Percentiles rank a stretch among this genome's conserved stretches.
Evolutionary conservation across 306 rosid species (phyloP).

Genomic region (Astragalus membranaceus): DNA sequence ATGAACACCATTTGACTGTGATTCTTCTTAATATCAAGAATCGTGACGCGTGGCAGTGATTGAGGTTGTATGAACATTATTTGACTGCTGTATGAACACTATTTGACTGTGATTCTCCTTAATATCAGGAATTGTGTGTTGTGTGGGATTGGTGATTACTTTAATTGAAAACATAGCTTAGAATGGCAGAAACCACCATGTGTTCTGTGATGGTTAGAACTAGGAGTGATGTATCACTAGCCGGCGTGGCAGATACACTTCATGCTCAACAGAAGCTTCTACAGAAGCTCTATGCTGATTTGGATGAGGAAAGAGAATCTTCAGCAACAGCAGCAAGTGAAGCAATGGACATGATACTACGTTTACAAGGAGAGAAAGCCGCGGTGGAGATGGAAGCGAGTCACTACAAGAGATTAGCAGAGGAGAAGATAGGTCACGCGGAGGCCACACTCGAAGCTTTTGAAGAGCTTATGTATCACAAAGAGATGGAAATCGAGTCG

Average conservation of each 20-base stretch:
- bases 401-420: constrained; percentile 86
- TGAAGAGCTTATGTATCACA: constrained; percentile 65
- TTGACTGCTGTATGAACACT: too few relatives aligned
- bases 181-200: constrained; percentile 49
- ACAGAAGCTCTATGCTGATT: constrained; percentile 59
- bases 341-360: constrained; percentile 84
- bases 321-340: constrained; percentile 76
- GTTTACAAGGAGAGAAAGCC: constrained; percentile 87
- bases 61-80: too few relatives aligned
- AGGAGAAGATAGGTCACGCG: constrained; percentile 71
- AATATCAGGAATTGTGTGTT: neutral
- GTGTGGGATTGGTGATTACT: constrained; percentile 23
- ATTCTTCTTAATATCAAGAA: neutral
- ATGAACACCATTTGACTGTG: too few relatives aligned
- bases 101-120: too few relatives aligned
- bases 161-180: constrained; percentile 1
- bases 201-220: constrained; percentile 36
- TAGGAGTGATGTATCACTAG: constrained; percentile 38
- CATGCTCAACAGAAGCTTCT: constrained; percentile 62
- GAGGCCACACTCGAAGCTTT: constrained; percentile 57
- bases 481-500: constrained; percentile 71
- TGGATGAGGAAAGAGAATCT: constrained; percentile 90
- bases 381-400: constrained; percentile 81
- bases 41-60: neutral
- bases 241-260: constrained; percentile 46